Percentiles rank a stretch among this genome's conserved stretches.
These are phyloP conservation scores for Trapa incisa DNA, from an alignment of 345 rosid genomes.

Conservation along the genomic window DNA sequence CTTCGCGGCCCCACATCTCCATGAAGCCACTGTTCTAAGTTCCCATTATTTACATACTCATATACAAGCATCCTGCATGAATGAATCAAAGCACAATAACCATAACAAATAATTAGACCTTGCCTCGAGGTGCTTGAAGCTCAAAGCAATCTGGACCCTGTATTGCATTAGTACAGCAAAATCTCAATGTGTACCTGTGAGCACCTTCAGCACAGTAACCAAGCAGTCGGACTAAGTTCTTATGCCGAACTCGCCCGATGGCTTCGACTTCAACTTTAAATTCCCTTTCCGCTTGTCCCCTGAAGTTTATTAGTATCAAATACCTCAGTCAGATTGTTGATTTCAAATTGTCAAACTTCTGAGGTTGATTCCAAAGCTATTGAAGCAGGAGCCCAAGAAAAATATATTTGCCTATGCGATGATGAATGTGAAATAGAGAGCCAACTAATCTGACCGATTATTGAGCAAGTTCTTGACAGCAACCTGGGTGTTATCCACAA, in stretches of 20 bases:
- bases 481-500: conserved; percentile 47
- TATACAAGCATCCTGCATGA: conserved; percentile 69
- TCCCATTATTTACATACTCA: conserved; percentile 73
- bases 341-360: neutral
- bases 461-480: conserved; percentile 90
- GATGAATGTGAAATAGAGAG: neutral
- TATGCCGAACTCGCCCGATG: conserved; percentile 87
- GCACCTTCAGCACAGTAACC: conserved; percentile 98
- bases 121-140: neutral
- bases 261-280: conserved; percentile 93
- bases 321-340: neutral
- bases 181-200: conserved; percentile 52
- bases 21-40: conserved; percentile 82
- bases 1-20: conserved; percentile 66
- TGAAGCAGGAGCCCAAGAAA: neutral
- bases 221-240: conserved; percentile 79
- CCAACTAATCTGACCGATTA: conserved; percentile 38
- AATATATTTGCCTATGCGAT: neutral
- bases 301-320: conserved; percentile 7
- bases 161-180: neutral
- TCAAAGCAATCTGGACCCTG: neutral
- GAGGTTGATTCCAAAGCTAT: neutral
- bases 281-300: conserved; percentile 97
- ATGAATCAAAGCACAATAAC: conserved; percentile 4
- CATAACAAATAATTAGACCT: neutral